Evolutionary conservation across 352 stramenopile genomes (phyloP).

Genomic region (Blastocystis sp.): DNA sequence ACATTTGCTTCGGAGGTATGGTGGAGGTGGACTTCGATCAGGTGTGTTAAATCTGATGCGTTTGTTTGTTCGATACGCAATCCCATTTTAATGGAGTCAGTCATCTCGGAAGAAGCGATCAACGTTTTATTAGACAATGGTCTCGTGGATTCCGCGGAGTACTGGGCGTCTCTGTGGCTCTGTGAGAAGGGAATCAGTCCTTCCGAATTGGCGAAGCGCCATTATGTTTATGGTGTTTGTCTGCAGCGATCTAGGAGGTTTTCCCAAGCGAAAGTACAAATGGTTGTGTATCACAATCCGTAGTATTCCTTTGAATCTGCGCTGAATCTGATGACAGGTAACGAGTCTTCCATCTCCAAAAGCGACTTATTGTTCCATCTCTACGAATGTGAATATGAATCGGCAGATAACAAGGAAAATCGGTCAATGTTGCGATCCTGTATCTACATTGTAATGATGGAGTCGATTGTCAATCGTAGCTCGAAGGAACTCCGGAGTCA

Average conservation of each 20-base stretch:
- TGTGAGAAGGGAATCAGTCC: background rate
- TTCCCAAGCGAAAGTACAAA: background rate
- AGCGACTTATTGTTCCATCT: background rate
- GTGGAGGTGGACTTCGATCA: conserved; percentile 12
- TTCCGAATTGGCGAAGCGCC: background rate
- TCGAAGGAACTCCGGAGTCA: conserved; percentile 13
- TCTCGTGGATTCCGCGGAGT: conserved; percentile 27
- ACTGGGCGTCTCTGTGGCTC: conserved; percentile 9
- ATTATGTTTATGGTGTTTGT: background rate
- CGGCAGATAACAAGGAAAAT: conserved; percentile 2
- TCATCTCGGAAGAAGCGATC: too few relatives aligned
- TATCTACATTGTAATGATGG: conserved; percentile 21
- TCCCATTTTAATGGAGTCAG: background rate
- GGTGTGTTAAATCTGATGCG: conserved; percentile 37
- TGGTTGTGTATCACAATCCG: background rate
- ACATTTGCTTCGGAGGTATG: conserved; percentile 15
- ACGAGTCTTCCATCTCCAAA: background rate
- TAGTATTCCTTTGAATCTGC: conserved; percentile 1
- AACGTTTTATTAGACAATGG: background rate
- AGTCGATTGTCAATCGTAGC: background rate
- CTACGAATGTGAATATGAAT: conserved; percentile 18
- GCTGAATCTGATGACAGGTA: background rate
- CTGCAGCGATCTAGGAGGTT: background rate
- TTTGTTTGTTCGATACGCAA: background rate
- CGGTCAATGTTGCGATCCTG: background rate